A percentile compares a stretch with the other conserved stretches of the same genome.
These are phyloP conservation scores for Eimeria praecox DNA, from an alignment of 169 alveolate genomes.

Conservation along the genomic window DNA sequence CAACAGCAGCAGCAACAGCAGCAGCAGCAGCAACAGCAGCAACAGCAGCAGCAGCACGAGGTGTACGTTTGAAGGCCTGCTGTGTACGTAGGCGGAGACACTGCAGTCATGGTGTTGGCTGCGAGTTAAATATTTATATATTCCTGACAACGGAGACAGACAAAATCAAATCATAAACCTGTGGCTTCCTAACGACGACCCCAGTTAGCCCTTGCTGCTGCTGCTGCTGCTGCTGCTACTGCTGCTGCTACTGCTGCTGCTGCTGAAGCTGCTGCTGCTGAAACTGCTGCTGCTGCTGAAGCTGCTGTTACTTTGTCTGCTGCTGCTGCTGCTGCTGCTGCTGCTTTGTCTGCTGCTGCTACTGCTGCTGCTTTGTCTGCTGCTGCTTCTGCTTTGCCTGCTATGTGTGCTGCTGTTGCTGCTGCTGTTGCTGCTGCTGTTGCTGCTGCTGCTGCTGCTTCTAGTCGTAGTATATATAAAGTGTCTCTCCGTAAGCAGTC, in stretches of 20 bases:
- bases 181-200: slow-evolving; percentile 30
- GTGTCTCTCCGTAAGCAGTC: too few species aligned
- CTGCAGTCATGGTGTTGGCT: slow-evolving; percentile 48
- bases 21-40: slow-evolving; percentile 20
- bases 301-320: neutral
- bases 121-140: neutral
- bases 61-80: neutral
- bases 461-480: too few species aligned
- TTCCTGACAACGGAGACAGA: neutral
- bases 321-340: neutral
- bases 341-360: neutral
- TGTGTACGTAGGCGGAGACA: slow-evolving; percentile 8
- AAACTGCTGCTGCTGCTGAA: neutral
- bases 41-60: neutral
- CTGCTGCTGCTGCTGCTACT: slow-evolving; percentile 10
- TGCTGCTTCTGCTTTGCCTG: slow-evolving; percentile 5
- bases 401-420: neutral
- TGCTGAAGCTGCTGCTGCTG: neutral
- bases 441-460: slow-evolving; percentile 27
- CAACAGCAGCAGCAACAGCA: neutral
- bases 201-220: slow-evolving; percentile 23
- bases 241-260: slow-evolving; percentile 3
- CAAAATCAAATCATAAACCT: neutral
- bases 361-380: neutral
- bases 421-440: slow-evolving; percentile 31